A percentile compares a stretch with the other conserved stretches of the same genome.
Conservation (phyloP, 805 yeast genomes). For the Zygotorulaspora sp. region DNA sequence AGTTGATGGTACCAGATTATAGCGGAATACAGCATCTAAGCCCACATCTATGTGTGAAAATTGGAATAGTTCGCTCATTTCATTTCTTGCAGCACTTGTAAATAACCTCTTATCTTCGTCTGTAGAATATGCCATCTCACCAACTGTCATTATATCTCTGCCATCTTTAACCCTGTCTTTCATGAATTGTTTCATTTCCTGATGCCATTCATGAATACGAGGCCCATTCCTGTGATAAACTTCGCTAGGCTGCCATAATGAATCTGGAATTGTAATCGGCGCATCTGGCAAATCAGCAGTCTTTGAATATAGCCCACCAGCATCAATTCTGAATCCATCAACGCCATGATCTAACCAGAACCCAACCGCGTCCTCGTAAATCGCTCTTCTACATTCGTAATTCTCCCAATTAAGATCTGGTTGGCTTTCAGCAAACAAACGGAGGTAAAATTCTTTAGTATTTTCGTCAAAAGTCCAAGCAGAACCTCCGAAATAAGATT, state of each 20-base stretch:
- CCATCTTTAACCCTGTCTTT: constrained; percentile 37
- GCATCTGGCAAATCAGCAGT: constrained; percentile 44
- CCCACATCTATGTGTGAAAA: constrained; percentile 5
- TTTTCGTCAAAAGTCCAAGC: constrained; percentile 54
- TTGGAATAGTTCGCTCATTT: constrained; percentile 3
- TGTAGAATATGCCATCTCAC: constrained; percentile 53
- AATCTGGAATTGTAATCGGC: constrained; percentile 41
- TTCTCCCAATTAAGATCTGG: constrained; percentile 63
- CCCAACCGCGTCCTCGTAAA: constrained; percentile 44
- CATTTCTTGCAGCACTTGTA: no score
- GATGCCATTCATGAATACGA: constrained; percentile 53
- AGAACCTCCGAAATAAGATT: constrained; percentile 46
- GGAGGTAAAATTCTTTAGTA: constrained; percentile 52
- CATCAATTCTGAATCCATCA: constrained; percentile 57
- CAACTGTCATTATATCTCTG: constrained; percentile 53
- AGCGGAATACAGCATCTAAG: constrained; percentile 1
- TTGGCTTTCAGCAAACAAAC: constrained; percentile 50
- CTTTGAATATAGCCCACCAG: constrained; percentile 51
- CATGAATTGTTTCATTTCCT: constrained; percentile 40
- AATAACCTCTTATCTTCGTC: no score
- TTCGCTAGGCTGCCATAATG: constrained; percentile 39
- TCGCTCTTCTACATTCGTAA: constrained; percentile 27
- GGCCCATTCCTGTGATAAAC: constrained; percentile 43
- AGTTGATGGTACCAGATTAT: constrained; percentile 1
- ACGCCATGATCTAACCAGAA: constrained; percentile 54